Evolutionary conservation across 2,329 filamentous ascomycete genomes (phyloP).

Genomic region (Apiospora aurea): DNA sequence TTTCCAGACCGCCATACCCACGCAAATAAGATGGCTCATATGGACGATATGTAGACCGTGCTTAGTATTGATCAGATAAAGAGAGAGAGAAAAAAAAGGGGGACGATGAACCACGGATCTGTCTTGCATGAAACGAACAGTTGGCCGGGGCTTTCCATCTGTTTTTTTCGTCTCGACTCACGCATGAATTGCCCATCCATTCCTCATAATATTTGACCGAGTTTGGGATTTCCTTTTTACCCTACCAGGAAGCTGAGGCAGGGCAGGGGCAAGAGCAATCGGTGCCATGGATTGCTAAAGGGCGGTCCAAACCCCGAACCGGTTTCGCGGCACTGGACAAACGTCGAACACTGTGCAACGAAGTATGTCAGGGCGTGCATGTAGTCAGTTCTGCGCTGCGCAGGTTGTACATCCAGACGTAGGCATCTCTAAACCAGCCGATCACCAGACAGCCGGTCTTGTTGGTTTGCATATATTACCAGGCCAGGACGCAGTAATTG

Average conservation of each 20-base stretch:
- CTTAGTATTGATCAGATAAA: not conserved
- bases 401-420: not conserved
- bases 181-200: not conserved
- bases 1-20: not conserved
- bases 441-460: not conserved
- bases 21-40: not conserved
- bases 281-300: not conserved
- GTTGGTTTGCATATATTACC: not conserved
- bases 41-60: not conserved
- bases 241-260: not conserved
- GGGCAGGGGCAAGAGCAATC: not conserved
- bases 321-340: not conserved
- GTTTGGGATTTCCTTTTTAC: not conserved
- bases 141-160: not conserved
- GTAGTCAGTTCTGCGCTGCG: not conserved
- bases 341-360: not conserved
- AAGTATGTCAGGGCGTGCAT: not conserved
- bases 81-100: too few relatives aligned
- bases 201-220: not conserved
- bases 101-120: not conserved
- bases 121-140: not conserved
- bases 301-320: not conserved
- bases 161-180: not conserved
- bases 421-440: not conserved
- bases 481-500: not conserved